phyloP scores from a whole-genome alignment of 2,329 filamentous ascomycete genomes.

The Didymosphaeria variabile region DNA sequence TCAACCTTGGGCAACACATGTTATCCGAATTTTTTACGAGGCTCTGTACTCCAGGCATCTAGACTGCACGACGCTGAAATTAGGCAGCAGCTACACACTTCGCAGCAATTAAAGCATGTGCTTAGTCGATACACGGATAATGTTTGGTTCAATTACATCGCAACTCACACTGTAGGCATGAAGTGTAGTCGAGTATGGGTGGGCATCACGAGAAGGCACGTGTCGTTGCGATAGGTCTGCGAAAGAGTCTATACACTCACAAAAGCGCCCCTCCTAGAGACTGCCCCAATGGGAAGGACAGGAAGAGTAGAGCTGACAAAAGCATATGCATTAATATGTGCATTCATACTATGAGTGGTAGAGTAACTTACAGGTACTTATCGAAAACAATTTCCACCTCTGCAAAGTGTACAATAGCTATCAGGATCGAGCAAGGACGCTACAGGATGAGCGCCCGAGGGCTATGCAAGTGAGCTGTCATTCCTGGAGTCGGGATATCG shows the following conservation, averaged over 20 bases:
- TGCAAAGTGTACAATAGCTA: background rate
- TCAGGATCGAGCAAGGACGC: background rate
- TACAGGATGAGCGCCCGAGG: background rate
- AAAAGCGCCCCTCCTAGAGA: background rate
- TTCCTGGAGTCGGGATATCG: background rate
- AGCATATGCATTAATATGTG: slow-evolving; percentile 13
- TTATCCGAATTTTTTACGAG: background rate
- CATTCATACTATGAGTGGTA: slow-evolving; percentile 11
- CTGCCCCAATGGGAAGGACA: background rate
- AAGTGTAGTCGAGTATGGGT: too few relatives aligned
- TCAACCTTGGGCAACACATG: too few relatives aligned
- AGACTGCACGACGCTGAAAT: background rate
- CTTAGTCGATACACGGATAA: background rate
- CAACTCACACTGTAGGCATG: background rate
- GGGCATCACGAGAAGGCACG: background rate
- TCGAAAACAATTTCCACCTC: background rate
- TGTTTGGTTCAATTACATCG: background rate
- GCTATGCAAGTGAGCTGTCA: too few relatives aligned
- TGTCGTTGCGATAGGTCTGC: background rate
- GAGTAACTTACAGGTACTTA: slow-evolving; percentile 16
- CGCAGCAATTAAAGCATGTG: background rate
- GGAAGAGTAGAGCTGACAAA: slow-evolving; percentile 7
- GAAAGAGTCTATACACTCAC: background rate
- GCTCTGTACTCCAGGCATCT: background rate
- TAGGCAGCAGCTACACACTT: background rate